Evolutionary conservation across 805 yeast genomes (phyloP), one percentile per base, ranked within the genome.

Genomic region (Cyberlindnera mycetangii): DNA sequence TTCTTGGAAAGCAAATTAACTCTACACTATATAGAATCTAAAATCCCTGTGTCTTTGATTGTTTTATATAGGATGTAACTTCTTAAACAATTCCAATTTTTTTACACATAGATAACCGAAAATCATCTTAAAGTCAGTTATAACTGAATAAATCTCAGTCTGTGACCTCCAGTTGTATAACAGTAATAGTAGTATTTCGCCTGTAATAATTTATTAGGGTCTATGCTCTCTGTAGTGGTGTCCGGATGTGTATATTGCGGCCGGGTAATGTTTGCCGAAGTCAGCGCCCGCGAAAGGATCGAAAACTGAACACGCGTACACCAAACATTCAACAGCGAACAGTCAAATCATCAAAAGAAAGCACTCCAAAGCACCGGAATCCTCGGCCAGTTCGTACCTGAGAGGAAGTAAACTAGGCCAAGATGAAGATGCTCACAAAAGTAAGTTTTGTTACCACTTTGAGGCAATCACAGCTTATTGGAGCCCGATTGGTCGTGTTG

Each of bases 381-480:
- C 20, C 10, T n/a, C n/a, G 17, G 20, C 24, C 32, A 24, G 14
- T 37, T 37, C 32, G 32, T 32, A 22, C 10, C n/a, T 9, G 16
- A 32, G 16, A 19, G 19, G 17, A 22, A 15, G 39, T 30, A 39
- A 30, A 14, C 24, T 44, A 27, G n/a, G 52, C 40, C 72, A 78
- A 71, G 66, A 85, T 85, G 95, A 86, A 85, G 83, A 83, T 85
- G 90, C 74, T 82, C 59, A 82, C 88, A 32, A 82, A 82, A 74
- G 82, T 76, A 67, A 25, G 80, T 65, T 32, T 22, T n/a, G n/a
- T n/a, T 22, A 21, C 34, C 21, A 14, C 24, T 5, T 16, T 16
- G 19, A 14, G 11, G 17, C n/a, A 24, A 37, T 33, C 17, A n/a
- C 25, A 6, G 31, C 21, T 16, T 37, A n/a, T 20, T 25, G 30